Evolutionary conservation across 371 early-diverging fungal species (phyloP), one percentile per base, ranked within the genome.

Genomic region (Zychaea mexicana): DNA sequence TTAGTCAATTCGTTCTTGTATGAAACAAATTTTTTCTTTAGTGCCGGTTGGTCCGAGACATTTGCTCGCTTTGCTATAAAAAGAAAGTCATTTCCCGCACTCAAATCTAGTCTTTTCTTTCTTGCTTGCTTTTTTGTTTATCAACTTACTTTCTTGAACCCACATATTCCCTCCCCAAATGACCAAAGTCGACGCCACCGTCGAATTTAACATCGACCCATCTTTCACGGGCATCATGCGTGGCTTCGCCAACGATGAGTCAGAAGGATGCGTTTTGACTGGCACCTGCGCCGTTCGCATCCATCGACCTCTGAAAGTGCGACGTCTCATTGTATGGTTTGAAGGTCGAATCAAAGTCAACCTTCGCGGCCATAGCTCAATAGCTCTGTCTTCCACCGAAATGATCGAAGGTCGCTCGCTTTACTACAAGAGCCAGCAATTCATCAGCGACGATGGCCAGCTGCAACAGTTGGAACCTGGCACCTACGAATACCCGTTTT

Each of bases 341-440:
- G 82, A 78, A 66, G 82, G 82, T 21, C 70, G 78, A 39, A 70
- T 61, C 26, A 81, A 77, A 56, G 82, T 81, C 12, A 72, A 70
- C 12, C 55, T 81, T 0, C 72, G 73, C 22, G 42, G 70, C 2
- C 59, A 64, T 6, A 65, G 69, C 27, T 24, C 62, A 3, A 66
- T 73, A 10, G 66, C 67, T 19, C 65, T 77, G 1, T 56, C 81
- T 3, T 72, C 68, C 5, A 62, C 72, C 8, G 79, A 81, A 33
- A 57, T 66, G 24, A 64, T 60, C 6, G 82, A 78, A 60, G 58
- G 69, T 31, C 68, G 82, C 38, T 70, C 79, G 2, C 38, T 81
- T 1, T 73, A 67, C 45, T 69, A 68, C 42, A 71, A 69, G 53
- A 66, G 70, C n/a, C 47, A 59, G 3, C 74, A 72, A 21, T 73